phyloP scores from a whole-genome alignment of 495 filamentous ascomycete species.

The Hypoxylon cercidicola region DNA sequence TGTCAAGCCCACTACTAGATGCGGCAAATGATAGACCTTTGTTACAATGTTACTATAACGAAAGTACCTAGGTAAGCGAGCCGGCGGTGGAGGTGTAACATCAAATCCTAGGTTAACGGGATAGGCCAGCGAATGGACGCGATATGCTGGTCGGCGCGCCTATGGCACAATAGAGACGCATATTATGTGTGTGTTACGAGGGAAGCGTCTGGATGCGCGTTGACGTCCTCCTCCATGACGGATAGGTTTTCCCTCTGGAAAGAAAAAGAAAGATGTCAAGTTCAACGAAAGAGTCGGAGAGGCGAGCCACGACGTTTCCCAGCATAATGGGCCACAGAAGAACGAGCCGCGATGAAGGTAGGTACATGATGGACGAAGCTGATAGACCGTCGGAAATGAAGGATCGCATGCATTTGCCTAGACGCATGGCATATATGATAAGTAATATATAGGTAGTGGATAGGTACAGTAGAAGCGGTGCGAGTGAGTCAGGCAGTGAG shows the following conservation, averaged over 20 bases:
- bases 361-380: not conserved
- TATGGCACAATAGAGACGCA: not conserved
- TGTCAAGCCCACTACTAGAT: slow-evolving; percentile 3
- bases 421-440: slow-evolving; percentile 11
- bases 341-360: not conserved
- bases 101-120: not conserved
- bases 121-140: not conserved
- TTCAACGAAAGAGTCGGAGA: not conserved
- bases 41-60: not conserved
- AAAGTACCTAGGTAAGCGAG: slow-evolving; percentile 3
- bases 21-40: slow-evolving; percentile 6
- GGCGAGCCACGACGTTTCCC: not conserved
- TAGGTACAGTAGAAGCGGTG: no score
- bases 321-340: not conserved
- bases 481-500: no score
- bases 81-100: slow-evolving; percentile 3
- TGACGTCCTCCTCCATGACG: slow-evolving; percentile 1
- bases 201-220: not conserved
- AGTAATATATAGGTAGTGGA: not conserved
- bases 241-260: not conserved
- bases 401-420: slow-evolving; percentile 17
- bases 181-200: not conserved
- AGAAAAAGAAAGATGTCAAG: not conserved
- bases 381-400: slow-evolving; percentile 16
- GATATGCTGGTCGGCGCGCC: not conserved